These are phyloP conservation scores for Chernovozyma aurita DNA, from an alignment of 1,139 yeast species.

Conservation along the genomic window DNA sequence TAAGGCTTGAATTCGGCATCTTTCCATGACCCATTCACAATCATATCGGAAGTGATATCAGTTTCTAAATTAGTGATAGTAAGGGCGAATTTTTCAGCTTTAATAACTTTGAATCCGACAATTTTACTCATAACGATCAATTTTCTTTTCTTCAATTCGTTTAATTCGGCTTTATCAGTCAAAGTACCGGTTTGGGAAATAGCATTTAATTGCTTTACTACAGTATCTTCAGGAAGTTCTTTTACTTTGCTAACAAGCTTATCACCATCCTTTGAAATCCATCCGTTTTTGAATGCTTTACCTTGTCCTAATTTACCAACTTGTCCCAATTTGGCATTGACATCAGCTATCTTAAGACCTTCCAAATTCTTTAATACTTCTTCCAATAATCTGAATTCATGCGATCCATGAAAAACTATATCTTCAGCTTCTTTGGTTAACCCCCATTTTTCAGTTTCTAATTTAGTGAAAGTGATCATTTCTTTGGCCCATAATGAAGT, in stretches of 20 bases:
- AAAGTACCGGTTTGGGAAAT: slow-evolving; percentile 58
- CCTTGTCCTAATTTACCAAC: slow-evolving; percentile 93
- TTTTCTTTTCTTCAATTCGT: slow-evolving; percentile 92
- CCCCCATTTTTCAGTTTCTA: slow-evolving; percentile 73
- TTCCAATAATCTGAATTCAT: slow-evolving; percentile 76
- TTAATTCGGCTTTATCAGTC: slow-evolving; percentile 59
- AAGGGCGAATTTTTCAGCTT: slow-evolving; percentile 81
- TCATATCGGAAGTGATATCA: slow-evolving; percentile 91
- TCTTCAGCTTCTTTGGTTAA: slow-evolving; percentile 82
- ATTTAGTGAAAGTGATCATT: slow-evolving; percentile 71
- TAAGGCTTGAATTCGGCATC: slow-evolving; percentile 86
- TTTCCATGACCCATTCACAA: slow-evolving; percentile 76
- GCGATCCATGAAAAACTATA: slow-evolving; percentile 77
- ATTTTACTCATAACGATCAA: slow-evolving; percentile 67
- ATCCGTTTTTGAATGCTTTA: slow-evolving; percentile 96
- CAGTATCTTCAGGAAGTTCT: slow-evolving; percentile 57
- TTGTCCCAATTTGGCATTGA: slow-evolving; percentile 69
- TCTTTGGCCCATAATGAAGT: slow-evolving; percentile 82
- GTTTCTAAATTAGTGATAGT: slow-evolving; percentile 83
- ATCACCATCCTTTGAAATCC: slow-evolving; percentile 89
- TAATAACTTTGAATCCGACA: slow-evolving; percentile 69
- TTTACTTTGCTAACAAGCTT: slow-evolving; percentile 57
- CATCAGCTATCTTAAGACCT: slow-evolving; percentile 80
- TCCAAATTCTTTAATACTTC: slow-evolving; percentile 73
- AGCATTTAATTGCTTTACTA: slow-evolving; percentile 58